A percentile compares a stretch with the other conserved stretches of the same genome.
Conservation (phyloP, 768 basidiomycete species). For the Jaapia argillacea region DNA sequence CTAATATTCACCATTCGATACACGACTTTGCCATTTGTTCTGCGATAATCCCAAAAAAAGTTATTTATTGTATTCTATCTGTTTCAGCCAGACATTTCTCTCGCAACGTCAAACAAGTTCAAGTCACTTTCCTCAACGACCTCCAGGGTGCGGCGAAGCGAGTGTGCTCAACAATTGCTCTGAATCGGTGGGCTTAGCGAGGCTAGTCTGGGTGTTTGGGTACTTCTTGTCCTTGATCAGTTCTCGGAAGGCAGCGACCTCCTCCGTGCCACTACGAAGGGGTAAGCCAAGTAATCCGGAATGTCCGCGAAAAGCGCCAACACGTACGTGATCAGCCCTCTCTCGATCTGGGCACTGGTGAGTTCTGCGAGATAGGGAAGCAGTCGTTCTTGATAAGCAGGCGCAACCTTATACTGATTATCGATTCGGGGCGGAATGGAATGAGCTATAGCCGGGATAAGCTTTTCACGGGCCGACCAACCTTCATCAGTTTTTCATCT, state of each 20-base stretch:
- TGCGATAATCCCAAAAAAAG: too few species aligned
- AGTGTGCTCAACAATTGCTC: constrained; percentile 5
- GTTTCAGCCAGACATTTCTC: too few species aligned
- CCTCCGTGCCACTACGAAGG: constrained; percentile 10
- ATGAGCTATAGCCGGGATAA: too few species aligned
- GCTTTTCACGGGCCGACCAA: constrained; percentile 9
- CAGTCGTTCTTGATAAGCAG: constrained; percentile 17
- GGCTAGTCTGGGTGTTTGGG: constrained; percentile 11
- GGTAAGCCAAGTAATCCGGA: neutral
- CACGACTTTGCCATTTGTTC: too few species aligned
- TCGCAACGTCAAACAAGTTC: too few species aligned
- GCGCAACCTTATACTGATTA: constrained; percentile 13
- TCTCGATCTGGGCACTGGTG: constrained; percentile 19
- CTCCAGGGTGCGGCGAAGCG: too few species aligned
- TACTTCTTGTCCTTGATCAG: constrained; percentile 6
- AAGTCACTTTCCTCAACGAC: too few species aligned
- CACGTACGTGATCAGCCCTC: constrained; percentile 20
- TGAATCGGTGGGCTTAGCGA: constrained; percentile 10
- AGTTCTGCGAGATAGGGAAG: constrained; percentile 22
- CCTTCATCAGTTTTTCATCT: constrained; percentile 16
- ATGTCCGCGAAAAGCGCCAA: neutral
- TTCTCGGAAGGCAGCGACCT: constrained; percentile 11
- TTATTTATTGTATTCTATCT: too few species aligned
- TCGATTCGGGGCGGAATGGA: neutral
- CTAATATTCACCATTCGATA: too few species aligned